phyloP scores from a whole-genome alignment of 108 stramenopile species.

The Conticribra weissflogii region DNA sequence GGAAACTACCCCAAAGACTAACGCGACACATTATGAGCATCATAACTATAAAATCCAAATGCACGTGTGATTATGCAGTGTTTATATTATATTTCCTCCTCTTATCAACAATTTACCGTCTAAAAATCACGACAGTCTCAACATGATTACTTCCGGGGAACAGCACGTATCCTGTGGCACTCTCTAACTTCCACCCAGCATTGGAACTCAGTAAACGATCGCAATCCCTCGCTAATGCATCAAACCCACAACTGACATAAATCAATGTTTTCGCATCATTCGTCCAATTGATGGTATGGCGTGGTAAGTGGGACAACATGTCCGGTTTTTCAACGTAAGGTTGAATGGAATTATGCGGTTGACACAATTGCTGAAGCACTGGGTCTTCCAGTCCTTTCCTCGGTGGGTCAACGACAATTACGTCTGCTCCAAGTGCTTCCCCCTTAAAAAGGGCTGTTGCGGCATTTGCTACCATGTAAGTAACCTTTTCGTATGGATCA shows the following conservation, averaged over 20 bases:
- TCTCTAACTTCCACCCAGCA: conserved; percentile 88
- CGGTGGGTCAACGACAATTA: conserved; percentile 95
- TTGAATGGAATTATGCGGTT: conserved; percentile 72
- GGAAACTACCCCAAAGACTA: no score
- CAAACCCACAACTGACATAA: conserved; percentile 97
- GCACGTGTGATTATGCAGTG: no score
- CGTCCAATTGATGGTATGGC: conserved; percentile 69
- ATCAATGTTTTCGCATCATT: conserved; percentile 85
- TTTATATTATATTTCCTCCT: neutral
- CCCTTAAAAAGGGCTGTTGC: conserved; percentile 78
- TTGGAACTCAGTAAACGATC: conserved; percentile 66
- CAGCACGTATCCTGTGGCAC: conserved; percentile 92
- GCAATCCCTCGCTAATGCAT: conserved; percentile 93
- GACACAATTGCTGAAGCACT: conserved; percentile 82
- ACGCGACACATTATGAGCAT: no score
- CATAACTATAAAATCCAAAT: no score
- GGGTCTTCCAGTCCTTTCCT: conserved; percentile 88
- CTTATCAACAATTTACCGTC: conserved; percentile 30
- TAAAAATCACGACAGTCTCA: conserved; percentile 92
- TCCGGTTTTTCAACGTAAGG: conserved; percentile 60
- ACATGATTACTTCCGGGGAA: conserved; percentile 97
- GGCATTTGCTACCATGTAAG: conserved; percentile 74
- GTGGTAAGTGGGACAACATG: conserved; percentile 51
- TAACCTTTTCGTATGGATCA: conserved; percentile 49
- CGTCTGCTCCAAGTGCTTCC: conserved; percentile 88